phyloP scores from a whole-genome alignment of 225 moss, liverwort and hornwort species.

The Bryum argenteum region DNA sequence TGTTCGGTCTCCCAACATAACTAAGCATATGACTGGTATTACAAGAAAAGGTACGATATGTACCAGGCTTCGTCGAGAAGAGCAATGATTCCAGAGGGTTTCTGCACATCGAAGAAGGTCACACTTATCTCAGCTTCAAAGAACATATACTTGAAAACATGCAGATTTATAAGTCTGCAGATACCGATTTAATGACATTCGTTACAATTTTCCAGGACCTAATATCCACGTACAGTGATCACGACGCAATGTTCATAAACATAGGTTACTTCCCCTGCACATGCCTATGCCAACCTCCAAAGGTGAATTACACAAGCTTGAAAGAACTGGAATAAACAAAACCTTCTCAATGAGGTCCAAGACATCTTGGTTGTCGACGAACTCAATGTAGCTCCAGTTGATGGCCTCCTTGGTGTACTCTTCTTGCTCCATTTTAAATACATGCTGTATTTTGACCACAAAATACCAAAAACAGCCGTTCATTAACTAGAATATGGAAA shows the following conservation, averaged over 20 bases:
- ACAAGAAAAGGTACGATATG: not conserved
- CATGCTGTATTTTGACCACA: slow-evolving; percentile 64
- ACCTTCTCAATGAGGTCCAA: slow-evolving; percentile 98
- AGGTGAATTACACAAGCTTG: not conserved
- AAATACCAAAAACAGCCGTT: slow-evolving; percentile 6
- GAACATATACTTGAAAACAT: not conserved
- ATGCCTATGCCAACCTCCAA: not conserved
- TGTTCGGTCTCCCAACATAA: not conserved
- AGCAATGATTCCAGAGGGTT: slow-evolving; percentile 86
- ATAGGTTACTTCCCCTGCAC: slow-evolving; percentile 3
- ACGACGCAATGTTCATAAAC: not conserved
- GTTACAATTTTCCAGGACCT: not conserved
- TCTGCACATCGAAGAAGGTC: slow-evolving; percentile 55
- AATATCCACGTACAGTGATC: not conserved
- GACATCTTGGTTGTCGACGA: slow-evolving; percentile 99
- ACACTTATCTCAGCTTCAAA: slow-evolving; percentile 17
- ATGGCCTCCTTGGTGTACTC: slow-evolving; percentile 98
- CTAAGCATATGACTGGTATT: not conserved
- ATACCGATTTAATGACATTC: not conserved
- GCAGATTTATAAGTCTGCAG: not conserved
- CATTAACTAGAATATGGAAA: not conserved
- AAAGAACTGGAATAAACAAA: slow-evolving; percentile 18
- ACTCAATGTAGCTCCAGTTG: slow-evolving; percentile 98
- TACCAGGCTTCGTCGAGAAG: slow-evolving; percentile 99
- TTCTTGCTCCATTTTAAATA: slow-evolving; percentile 99